Evolutionary conservation across 2,329 filamentous ascomycete species (phyloP).

Genomic region (Diaporthe citriasiana): DNA sequence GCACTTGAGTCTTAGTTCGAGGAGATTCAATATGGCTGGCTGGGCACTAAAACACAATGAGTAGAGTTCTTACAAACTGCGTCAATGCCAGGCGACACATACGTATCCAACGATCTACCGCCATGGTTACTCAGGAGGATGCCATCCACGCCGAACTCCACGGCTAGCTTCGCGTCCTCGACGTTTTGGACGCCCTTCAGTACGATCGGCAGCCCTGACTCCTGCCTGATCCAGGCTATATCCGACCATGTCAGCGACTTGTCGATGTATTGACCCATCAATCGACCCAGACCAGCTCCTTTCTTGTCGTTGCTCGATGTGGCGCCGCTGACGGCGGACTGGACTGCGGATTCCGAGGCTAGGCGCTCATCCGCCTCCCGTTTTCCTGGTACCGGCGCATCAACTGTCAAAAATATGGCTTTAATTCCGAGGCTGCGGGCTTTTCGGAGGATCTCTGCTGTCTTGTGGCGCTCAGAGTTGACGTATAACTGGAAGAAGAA

Average conservation of each 20-base stretch:
- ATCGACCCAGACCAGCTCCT: conserved; percentile 64
- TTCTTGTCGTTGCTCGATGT: conserved; percentile 64
- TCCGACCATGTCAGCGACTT: conserved; percentile 66
- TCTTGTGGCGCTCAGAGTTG: conserved; percentile 64
- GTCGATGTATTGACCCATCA: conserved; percentile 67
- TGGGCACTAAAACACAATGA: background rate
- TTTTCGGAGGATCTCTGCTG: conserved; percentile 59
- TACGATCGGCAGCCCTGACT: conserved; percentile 64
- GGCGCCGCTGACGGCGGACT: conserved; percentile 56
- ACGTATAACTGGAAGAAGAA: conserved; percentile 71
- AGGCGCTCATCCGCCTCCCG: conserved; percentile 70
- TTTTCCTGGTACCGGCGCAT: conserved; percentile 68
- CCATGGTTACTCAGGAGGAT: conserved; percentile 40
- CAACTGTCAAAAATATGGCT: conserved; percentile 66
- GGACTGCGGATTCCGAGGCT: conserved; percentile 55
- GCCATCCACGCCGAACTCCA: conserved; percentile 55
- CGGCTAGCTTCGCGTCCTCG: conserved; percentile 66
- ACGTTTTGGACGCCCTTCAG: conserved; percentile 70
- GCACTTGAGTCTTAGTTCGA: conserved; percentile 66
- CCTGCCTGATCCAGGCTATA: conserved; percentile 64
- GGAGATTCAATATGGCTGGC: conserved; percentile 51
- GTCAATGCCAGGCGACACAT: background rate
- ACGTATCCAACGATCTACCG: conserved; percentile 36
- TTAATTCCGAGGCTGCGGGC: conserved; percentile 62
- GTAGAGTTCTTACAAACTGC: background rate